A percentile compares a stretch with the other conserved stretches of the same genome.
Evolutionary conservation across 345 rosid genomes (phyloP).

Genomic region (Ricinus communis): DNA sequence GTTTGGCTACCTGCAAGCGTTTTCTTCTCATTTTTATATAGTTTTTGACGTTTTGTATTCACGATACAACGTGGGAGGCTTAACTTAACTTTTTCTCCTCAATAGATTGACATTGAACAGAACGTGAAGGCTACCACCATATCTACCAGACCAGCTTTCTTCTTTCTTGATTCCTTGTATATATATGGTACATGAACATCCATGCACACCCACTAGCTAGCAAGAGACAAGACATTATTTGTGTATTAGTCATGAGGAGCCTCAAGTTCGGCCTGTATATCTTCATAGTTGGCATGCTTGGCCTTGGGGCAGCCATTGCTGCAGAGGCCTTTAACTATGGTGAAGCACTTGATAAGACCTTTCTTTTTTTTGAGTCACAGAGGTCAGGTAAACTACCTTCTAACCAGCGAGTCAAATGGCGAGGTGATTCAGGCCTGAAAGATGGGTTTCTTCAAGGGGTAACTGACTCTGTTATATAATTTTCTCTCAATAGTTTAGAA

Average conservation of each 20-base stretch:
- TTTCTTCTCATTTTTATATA: too few species aligned
- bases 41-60: background rate
- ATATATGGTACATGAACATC: conserved; percentile 9
- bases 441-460: conserved; percentile 29
- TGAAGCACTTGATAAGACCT: conserved; percentile 26
- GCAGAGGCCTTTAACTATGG: conserved; percentile 27
- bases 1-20: too few species aligned
- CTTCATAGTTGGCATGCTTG: conserved; percentile 23
- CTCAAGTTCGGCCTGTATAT: conserved; percentile 18
- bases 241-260: conserved; percentile 13
- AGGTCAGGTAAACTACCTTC: conserved; percentile 25
- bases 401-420: conserved; percentile 25
- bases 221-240: background rate
- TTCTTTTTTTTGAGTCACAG: conserved; percentile 24
- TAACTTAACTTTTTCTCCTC: conserved; percentile 15
- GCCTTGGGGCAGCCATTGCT: conserved; percentile 23
- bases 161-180: background rate
- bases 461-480: too few species aligned
- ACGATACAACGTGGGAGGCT: conserved; percentile 56
- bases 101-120: background rate
- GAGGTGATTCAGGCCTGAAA: conserved; percentile 21
- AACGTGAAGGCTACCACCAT: conserved; percentile 55
- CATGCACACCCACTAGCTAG: background rate
- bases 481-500: too few species aligned
- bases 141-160: conserved; percentile 15